Evolutionary conservation across 2,329 filamentous ascomycete species (phyloP), one percentile per base, ranked within the genome.

Genomic region (Emericellopsis cladophorae): DNA sequence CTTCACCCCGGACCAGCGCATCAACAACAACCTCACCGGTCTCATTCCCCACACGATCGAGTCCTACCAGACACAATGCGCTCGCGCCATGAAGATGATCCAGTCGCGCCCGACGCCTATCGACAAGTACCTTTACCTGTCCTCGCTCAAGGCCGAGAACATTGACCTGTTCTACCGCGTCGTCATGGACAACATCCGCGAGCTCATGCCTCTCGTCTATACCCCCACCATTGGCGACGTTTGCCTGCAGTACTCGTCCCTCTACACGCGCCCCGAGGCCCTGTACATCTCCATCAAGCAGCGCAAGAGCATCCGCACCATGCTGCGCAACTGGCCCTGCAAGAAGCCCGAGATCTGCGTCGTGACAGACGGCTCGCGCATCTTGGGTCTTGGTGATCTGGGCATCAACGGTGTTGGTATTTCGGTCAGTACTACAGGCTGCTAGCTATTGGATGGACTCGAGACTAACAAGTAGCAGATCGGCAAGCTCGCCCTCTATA

Each of bases 391-490:
- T 31, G 92, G 92, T 52, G 92, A 98, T 64, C 76, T 96, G 43
- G 92, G 92, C 51, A 81, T 98, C 50, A 95, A 95, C 62, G 92
- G 92, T 55, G 94, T 96, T 70, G 92, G 92, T 50, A 98, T 98
- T 62, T 88, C 92, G 46, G 90, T 80, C 64, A 65, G 75, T 72
- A 31, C 10, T 23, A 18, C 14, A 5, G 35, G 15, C 31, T 34
- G 2, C 9, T 22, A 23, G 7, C 26, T 37, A 22, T 11, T 5
- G 26, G 26, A 29, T 29, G 26, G 26, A 36, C 15, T 11, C 15
- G 26, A 12, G 26, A 29, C 26, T 29, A 7, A 29, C 26, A 29
- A 12, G 9, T 12, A 29, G 33, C 50, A 79, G 76, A 78, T 98
- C 51, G 92, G 92, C 57, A 98, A 98, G 70, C 75, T 96, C 46